phyloP scores from a whole-genome alignment of 1,284 basidiomycete species.

The Cutaneotrichosporon cutaneum region DNA sequence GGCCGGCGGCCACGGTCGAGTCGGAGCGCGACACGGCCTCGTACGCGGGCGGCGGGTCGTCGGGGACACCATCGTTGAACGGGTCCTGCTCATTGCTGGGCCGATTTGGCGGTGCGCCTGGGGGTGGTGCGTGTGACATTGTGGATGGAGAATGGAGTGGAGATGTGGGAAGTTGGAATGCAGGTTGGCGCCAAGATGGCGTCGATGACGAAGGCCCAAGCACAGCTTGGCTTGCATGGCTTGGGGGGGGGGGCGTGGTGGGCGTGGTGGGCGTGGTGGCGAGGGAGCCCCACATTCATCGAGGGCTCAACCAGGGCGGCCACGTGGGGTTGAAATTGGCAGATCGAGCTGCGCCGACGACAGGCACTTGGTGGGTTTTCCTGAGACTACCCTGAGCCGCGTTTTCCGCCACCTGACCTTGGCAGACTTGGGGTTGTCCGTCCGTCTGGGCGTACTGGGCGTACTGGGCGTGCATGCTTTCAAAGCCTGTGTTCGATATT shows the following conservation, averaged over 20 bases:
- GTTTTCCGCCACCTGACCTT: not conserved
- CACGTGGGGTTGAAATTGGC: not conserved
- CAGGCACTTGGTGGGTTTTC: too few species aligned
- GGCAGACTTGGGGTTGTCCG: too few species aligned
- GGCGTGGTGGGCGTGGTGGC: not conserved
- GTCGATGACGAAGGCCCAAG: not conserved
- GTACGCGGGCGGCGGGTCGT: constrained; percentile 46
- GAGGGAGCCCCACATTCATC: not conserved
- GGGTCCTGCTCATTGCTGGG: constrained; percentile 12
- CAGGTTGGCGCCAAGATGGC: not conserved
- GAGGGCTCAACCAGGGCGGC: not conserved
- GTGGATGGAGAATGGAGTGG: not conserved
- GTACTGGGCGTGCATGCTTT: too few species aligned
- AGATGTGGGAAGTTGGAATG: not conserved
- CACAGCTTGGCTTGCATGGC: not conserved
- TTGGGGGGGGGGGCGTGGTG: too few species aligned
- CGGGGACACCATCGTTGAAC: constrained; percentile 28
- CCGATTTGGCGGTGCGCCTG: constrained; percentile 4
- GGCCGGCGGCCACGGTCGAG: constrained; percentile 36
- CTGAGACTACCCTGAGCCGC: not conserved
- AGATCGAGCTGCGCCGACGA: too few species aligned
- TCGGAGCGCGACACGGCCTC: constrained; percentile 23
- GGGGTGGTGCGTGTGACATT: constrained; percentile 8
- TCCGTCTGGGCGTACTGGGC: too few species aligned
- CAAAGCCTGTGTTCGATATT: too few species aligned